Conservation (phyloP, 2,329 filamentous ascomycete species). For the Zasmidium angulare region DNA sequence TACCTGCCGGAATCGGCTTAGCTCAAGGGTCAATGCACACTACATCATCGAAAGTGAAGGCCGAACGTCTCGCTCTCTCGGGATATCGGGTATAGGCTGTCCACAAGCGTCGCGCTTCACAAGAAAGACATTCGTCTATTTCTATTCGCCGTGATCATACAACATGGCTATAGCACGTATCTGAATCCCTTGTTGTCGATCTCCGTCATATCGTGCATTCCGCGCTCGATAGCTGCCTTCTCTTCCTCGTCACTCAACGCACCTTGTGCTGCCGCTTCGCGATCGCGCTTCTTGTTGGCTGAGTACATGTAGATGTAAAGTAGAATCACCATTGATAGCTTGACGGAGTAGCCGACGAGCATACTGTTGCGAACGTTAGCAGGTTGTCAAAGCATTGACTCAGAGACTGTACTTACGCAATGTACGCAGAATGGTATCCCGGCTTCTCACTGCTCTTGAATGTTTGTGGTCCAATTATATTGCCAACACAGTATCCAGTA, state of each 20-base stretch:
- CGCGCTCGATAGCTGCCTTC: constrained; percentile 53
- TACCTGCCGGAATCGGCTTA: not conserved
- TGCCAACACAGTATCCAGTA: constrained; percentile 53
- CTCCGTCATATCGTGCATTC: constrained; percentile 58
- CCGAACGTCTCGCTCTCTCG: not conserved
- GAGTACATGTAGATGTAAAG: constrained; percentile 58
- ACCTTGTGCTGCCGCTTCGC: constrained; percentile 40
- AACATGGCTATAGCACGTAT: constrained; percentile 45
- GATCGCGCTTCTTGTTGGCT: constrained; percentile 56
- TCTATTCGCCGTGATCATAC: too few species aligned
- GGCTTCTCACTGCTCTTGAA: constrained; percentile 52
- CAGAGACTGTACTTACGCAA: constrained; percentile 38
- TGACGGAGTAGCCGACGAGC: constrained; percentile 56
- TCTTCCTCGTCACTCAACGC: constrained; percentile 44
- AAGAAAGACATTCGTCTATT: not conserved
- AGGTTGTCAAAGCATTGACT: not conserved
- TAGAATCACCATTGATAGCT: constrained; percentile 50
- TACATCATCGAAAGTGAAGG: not conserved
- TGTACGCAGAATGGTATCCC: constrained; percentile 51
- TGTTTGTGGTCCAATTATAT: constrained; percentile 56
- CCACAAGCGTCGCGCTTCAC: not conserved
- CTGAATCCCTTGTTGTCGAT: constrained; percentile 57
- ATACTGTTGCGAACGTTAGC: constrained; percentile 41
- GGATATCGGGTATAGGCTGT: not conserved
- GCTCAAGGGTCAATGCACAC: not conserved